A percentile compares a stretch with the other conserved stretches of the same genome.
These are phyloP conservation scores for Oryza australiensis DNA, from an alignment of 176 grass and related monocot species.

Conservation along the genomic window DNA sequence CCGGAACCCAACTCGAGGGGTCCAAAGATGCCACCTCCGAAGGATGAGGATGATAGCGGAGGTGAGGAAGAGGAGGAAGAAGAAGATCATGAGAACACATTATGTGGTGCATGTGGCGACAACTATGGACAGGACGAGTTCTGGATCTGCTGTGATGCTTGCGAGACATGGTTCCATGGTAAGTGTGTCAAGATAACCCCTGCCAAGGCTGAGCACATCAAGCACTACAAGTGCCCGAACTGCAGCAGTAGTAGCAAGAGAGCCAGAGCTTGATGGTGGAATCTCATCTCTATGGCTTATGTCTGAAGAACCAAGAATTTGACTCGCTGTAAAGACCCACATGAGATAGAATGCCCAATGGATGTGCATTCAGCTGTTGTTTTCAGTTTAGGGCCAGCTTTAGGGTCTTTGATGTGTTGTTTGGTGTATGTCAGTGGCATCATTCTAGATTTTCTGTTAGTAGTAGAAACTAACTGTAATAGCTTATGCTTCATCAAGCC, in stretches of 20 bases:
- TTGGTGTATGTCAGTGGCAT: conserved; percentile 39
- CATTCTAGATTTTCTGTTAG: conserved; percentile 42
- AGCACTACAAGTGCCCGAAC: conserved; percentile 92
- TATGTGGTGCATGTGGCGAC: conserved; percentile 87
- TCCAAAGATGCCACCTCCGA: conserved; percentile 61
- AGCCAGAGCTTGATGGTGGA: conserved; percentile 54
- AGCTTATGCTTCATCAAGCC: conserved; percentile 42
- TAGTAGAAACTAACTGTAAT: conserved; percentile 55
- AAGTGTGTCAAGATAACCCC: conserved; percentile 96
- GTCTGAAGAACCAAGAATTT: conserved; percentile 43
- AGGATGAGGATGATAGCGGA: conserved; percentile 76
- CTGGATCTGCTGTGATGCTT: conserved; percentile 95
- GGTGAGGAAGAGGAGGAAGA: conserved; percentile 79
- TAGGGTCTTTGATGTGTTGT: conserved; percentile 54
- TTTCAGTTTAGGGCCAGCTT: conserved; percentile 50
- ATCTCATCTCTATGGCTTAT: conserved; percentile 18
- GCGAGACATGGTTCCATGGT: conserved; percentile 94
- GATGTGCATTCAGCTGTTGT: conserved; percentile 42
- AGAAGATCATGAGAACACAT: conserved; percentile 78
- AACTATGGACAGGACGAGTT: conserved; percentile 87
- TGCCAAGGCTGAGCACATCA: conserved; percentile 95
- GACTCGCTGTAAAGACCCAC: conserved; percentile 44
- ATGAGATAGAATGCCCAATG: conserved; percentile 36
- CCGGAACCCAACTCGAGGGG: conserved; percentile 55
- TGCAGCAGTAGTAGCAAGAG: conserved; percentile 94